These are phyloP conservation scores for Jasminum sambac DNA, from an alignment of 257 asterid species.

Conservation along the genomic window DNA sequence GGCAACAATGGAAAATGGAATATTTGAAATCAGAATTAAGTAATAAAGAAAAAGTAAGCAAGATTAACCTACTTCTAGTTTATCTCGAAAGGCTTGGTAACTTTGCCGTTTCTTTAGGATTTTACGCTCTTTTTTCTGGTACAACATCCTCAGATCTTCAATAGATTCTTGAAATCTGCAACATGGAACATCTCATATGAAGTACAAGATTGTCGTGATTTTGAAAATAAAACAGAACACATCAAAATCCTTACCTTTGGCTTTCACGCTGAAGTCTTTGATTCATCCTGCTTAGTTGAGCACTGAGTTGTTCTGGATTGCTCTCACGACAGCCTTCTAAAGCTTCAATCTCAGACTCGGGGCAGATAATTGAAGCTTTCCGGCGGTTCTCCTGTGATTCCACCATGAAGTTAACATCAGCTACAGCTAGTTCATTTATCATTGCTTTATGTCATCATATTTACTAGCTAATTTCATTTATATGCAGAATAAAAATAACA, in stretches of 20 bases:
- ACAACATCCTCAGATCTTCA: conserved; percentile 71
- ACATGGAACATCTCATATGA: conserved; percentile 12
- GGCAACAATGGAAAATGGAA: conserved; percentile 15
- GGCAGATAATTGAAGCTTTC: conserved; percentile 74
- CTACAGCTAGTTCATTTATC: conserved; percentile 17
- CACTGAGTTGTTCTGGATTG: conserved; percentile 74
- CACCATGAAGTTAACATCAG: conserved; percentile 27
- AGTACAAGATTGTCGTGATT: conserved; percentile 10
- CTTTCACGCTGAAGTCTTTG: conserved; percentile 72
- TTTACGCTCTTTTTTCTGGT: conserved; percentile 64
- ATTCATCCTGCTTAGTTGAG: conserved; percentile 52
- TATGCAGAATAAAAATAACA: neutral
- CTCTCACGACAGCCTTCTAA: conserved; percentile 58
- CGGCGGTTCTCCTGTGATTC: conserved; percentile 59
- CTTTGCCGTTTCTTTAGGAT: conserved; percentile 61
- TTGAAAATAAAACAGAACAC: conserved; percentile 17
- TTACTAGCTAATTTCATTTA: neutral
- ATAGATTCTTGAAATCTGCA: conserved; percentile 83
- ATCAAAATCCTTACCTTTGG: conserved; percentile 51
- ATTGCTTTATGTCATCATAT: neutral
- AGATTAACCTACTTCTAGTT: conserved; percentile 59
- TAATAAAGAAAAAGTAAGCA: conserved; percentile 25
- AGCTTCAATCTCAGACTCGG: conserved; percentile 77
- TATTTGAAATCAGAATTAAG: conserved; percentile 21
- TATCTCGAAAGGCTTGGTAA: conserved; percentile 62